phyloP scores from a whole-genome alignment of 208 protist genomes.

The Trypanosomatidae sp. region DNA sequence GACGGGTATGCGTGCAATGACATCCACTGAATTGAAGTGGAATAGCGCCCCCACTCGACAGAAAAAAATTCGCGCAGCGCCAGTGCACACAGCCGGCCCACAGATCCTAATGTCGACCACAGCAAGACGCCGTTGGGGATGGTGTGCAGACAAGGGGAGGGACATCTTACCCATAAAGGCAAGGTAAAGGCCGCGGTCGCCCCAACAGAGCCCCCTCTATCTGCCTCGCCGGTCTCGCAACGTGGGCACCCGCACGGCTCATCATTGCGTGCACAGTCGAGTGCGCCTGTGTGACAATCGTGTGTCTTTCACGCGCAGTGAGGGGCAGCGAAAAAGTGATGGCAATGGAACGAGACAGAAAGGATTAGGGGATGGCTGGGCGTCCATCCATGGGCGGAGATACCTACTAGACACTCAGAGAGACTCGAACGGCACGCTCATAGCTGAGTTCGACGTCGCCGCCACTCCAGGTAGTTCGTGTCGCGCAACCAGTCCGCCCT shows the following conservation, averaged over 20 bases:
- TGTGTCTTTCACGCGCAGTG: background rate
- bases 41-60: background rate
- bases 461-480: slow-evolving; percentile 22
- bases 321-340: background rate
- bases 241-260: background rate
- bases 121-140: background rate
- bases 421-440: background rate
- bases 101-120: background rate
- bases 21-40: background rate
- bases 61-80: background rate
- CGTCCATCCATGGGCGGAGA: background rate
- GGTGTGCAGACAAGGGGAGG: background rate
- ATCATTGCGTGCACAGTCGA: background rate
- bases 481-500: slow-evolving; percentile 17
- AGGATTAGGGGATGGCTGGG: background rate
- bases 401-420: background rate
- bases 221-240: background rate
- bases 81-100: background rate
- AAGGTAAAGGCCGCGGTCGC: background rate
- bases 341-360: background rate
- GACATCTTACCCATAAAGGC: background rate
- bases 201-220: background rate
- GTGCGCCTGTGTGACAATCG: background rate
- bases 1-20: background rate
- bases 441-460: background rate